Conservation (phyloP, 2,329 filamentous ascomycete genomes). For the Falciphora oryzae region DNA sequence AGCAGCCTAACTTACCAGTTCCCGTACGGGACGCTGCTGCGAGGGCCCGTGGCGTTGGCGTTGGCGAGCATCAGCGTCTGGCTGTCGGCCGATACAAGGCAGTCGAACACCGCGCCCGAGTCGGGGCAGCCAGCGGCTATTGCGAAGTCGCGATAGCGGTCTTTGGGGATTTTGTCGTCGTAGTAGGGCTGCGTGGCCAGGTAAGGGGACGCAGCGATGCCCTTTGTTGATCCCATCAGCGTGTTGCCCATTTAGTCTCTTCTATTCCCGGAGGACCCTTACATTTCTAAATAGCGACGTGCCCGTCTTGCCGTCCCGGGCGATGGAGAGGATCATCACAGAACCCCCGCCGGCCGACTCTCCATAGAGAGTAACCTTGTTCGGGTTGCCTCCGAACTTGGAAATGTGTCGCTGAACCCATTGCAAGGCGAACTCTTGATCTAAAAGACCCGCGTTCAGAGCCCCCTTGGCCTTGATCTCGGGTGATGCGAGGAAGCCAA, state of each 20-base stretch:
- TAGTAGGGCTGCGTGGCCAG: slow-evolving; percentile 43
- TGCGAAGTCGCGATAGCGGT: slow-evolving; percentile 40
- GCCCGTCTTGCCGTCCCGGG: slow-evolving; percentile 6
- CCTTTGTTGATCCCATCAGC: not conserved
- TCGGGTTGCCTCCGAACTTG: slow-evolving; percentile 47
- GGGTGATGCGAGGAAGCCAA: slow-evolving; percentile 16
- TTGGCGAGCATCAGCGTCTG: slow-evolving; percentile 21
- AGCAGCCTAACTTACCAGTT: slow-evolving; percentile 14
- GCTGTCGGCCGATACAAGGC: slow-evolving; percentile 23
- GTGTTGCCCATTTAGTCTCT: not conserved
- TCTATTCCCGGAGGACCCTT: not conserved
- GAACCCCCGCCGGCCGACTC: slow-evolving; percentile 48
- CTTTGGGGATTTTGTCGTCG: slow-evolving; percentile 36
- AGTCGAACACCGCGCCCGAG: slow-evolving; percentile 19
- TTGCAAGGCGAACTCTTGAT: slow-evolving; percentile 44
- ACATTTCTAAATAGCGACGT: slow-evolving; percentile 35
- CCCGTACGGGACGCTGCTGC: slow-evolving; percentile 14
- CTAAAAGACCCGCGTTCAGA: slow-evolving; percentile 47
- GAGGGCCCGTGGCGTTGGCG: slow-evolving; percentile 15
- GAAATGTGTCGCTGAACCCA: slow-evolving; percentile 49
- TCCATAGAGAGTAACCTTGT: slow-evolving; percentile 47
- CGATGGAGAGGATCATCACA: slow-evolving; percentile 33
- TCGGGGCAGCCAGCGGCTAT: slow-evolving; percentile 32
- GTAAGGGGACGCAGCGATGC: slow-evolving; percentile 30
- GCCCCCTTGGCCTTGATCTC: slow-evolving; percentile 18